Evolutionary conservation across 2,329 filamentous ascomycete species (phyloP).

Genomic region (Colletotrichum limetticola): DNA sequence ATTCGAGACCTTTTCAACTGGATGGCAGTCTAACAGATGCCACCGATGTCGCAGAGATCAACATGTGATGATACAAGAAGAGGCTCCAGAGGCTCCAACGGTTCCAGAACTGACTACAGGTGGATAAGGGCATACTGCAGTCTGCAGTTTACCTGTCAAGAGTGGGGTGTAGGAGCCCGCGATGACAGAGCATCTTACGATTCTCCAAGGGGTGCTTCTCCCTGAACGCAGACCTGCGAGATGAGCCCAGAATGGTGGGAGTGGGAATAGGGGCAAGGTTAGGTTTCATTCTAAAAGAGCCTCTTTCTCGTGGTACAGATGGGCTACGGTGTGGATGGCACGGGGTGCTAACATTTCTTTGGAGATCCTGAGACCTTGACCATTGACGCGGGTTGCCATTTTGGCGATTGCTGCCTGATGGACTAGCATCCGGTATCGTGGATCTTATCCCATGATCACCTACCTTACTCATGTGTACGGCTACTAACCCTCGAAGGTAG

Average conservation of each 20-base stretch:
- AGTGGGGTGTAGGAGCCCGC: not conserved
- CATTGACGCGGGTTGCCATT: not conserved
- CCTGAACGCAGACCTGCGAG: constrained; percentile 1
- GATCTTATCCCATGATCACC: not conserved
- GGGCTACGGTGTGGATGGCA: not conserved
- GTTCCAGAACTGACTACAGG: not conserved
- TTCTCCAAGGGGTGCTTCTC: not conserved
- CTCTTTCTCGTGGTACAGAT: no score
- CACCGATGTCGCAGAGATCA: constrained; percentile 8
- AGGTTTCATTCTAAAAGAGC: no score
- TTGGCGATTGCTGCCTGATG: not conserved
- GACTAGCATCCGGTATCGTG: not conserved
- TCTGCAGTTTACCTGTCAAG: constrained; percentile 2
- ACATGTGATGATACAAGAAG: not conserved
- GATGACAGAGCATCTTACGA: constrained; percentile 31
- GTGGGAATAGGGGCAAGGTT: not conserved
- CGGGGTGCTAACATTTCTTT: not conserved
- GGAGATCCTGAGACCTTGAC: no score
- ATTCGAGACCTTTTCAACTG: not conserved
- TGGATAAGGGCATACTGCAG: not conserved
- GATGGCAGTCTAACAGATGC: no score
- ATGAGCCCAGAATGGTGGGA: constrained; percentile 19
- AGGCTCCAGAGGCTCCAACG: no score
- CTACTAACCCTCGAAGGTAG: no score
- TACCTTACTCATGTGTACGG: not conserved